These are phyloP conservation scores for Pezizomycotina sp. DNA, from an alignment of 2,329 filamentous ascomycete genomes.

Conservation along the genomic window DNA sequence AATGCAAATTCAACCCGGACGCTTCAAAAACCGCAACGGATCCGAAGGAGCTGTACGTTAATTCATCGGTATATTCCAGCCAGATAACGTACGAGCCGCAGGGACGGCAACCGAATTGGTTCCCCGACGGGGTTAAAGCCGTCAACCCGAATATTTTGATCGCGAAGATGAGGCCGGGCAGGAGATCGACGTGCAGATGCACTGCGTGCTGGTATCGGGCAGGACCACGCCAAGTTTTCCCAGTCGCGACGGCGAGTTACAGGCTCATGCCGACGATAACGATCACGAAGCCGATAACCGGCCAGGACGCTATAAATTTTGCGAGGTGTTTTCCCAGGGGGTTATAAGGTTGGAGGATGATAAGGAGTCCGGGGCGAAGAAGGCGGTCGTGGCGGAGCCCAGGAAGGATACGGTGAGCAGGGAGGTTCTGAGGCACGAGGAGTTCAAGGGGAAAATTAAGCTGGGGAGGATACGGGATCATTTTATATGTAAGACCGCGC, in stretches of 20 bases:
- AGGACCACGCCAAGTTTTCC: slow-evolving; percentile 93
- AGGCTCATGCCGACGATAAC: slow-evolving; percentile 74
- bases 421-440: slow-evolving; percentile 76
- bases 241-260: slow-evolving; percentile 87
- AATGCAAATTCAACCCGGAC: slow-evolving; percentile 63
- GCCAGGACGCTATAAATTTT: slow-evolving; percentile 76
- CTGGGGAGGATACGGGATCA: slow-evolving; percentile 80
- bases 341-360: slow-evolving; percentile 62
- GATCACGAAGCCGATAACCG: slow-evolving; percentile 69
- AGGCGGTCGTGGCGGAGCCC: slow-evolving; percentile 71
- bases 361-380: slow-evolving; percentile 59
- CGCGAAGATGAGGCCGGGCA: slow-evolving; percentile 84
- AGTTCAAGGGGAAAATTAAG: slow-evolving; percentile 92
- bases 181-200: slow-evolving; percentile 68
- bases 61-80: slow-evolving; percentile 66
- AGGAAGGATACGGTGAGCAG: slow-evolving; percentile 93
- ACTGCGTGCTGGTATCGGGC: slow-evolving; percentile 90
- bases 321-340: slow-evolving; percentile 73
- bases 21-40: slow-evolving; percentile 59
- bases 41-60: slow-evolving; percentile 66
- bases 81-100: slow-evolving; percentile 62
- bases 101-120: slow-evolving; percentile 54
- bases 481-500: slow-evolving; percentile 76
- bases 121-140: slow-evolving; percentile 52
- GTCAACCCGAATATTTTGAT: slow-evolving; percentile 86